Conservation (phyloP, 106 monocot genomes). For the Acanthochlamys bracteata region DNA sequence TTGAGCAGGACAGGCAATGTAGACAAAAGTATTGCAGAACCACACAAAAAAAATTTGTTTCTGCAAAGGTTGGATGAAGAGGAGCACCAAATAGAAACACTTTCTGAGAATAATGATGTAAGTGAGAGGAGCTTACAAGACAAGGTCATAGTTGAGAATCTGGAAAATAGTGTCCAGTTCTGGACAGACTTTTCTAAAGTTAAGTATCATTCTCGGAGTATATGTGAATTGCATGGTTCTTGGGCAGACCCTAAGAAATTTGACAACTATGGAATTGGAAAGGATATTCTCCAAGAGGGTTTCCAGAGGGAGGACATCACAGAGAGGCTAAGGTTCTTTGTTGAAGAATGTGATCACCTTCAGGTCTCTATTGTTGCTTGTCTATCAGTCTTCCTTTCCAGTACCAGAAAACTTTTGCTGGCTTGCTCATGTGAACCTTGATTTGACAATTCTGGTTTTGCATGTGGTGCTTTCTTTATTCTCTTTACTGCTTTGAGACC, state of each 20-base stretch:
- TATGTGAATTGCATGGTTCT: constrained; percentile 64
- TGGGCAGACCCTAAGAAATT: constrained; percentile 68
- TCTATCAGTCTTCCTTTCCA: too few species aligned
- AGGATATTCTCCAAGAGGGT: constrained; percentile 49
- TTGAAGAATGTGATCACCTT: constrained; percentile 91
- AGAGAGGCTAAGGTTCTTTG: constrained; percentile 78
- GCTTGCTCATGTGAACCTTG: too few species aligned
- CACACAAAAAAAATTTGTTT: constrained; percentile 67
- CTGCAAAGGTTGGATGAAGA: constrained; percentile 67
- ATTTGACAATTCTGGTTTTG: too few species aligned
- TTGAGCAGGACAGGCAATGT: constrained; percentile 59
- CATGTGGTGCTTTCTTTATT: too few species aligned
- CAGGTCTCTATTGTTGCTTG: constrained; percentile 39
- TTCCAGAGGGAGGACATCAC: constrained; percentile 63
- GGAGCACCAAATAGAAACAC: constrained; percentile 7
- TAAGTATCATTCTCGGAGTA: constrained; percentile 67
- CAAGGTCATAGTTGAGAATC: constrained; percentile 53
- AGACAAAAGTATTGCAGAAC: constrained; percentile 44
- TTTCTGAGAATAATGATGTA: constrained; percentile 8
- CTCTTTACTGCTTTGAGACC: too few species aligned
- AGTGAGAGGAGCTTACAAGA: constrained; percentile 29
- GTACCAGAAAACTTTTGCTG: too few species aligned
- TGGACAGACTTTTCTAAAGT: constrained; percentile 97
- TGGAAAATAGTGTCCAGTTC: constrained; percentile 58
- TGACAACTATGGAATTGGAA: constrained; percentile 69